These are phyloP conservation scores for Ceratocystis destructans DNA, from an alignment of 2,329 filamentous ascomycete genomes.

Conservation along the genomic window DNA sequence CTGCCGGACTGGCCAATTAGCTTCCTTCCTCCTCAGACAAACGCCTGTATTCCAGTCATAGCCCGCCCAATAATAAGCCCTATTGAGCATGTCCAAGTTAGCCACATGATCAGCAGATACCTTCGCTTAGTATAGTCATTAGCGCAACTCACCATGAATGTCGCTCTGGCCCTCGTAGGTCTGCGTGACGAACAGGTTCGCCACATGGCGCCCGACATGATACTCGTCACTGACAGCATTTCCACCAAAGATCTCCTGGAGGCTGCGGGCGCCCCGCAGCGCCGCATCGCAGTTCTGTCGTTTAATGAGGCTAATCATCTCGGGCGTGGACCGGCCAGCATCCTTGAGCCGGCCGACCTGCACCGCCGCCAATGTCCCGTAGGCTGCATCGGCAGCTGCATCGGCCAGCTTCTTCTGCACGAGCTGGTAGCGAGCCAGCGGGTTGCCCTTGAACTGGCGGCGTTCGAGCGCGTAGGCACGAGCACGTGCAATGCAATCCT, in stretches of 20 bases:
- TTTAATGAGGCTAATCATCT: constrained; percentile 98
- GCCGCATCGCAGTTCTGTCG: constrained; percentile 93
- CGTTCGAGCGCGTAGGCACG: constrained; percentile 81
- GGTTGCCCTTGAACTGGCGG: constrained; percentile 92
- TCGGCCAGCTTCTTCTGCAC: constrained; percentile 97
- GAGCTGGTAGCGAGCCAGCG: constrained; percentile 88
- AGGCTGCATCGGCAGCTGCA: constrained; percentile 78
- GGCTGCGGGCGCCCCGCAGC: constrained; percentile 58
- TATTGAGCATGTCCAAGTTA: constrained; percentile 25
- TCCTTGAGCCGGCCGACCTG: constrained; percentile 93
- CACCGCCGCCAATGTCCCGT: constrained; percentile 74
- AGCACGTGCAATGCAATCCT: constrained; percentile 74
- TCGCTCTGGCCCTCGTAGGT: constrained; percentile 98
- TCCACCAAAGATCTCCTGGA: constrained; percentile 94
- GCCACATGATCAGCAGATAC: background rate
- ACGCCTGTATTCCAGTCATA: constrained; percentile 66
- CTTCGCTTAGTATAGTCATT: background rate
- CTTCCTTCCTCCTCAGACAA: constrained; percentile 38
- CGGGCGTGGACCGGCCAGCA: constrained; percentile 69
- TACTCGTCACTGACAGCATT: constrained; percentile 99
- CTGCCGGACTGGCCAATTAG: too few species aligned
- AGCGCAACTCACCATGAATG: constrained; percentile 64
- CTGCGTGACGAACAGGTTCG: constrained; percentile 93
- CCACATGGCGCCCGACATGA: constrained; percentile 82
- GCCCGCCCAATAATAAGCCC: constrained; percentile 55